Conservation (phyloP, 1,284 basidiomycete species). For the Fistulina hepatica region DNA sequence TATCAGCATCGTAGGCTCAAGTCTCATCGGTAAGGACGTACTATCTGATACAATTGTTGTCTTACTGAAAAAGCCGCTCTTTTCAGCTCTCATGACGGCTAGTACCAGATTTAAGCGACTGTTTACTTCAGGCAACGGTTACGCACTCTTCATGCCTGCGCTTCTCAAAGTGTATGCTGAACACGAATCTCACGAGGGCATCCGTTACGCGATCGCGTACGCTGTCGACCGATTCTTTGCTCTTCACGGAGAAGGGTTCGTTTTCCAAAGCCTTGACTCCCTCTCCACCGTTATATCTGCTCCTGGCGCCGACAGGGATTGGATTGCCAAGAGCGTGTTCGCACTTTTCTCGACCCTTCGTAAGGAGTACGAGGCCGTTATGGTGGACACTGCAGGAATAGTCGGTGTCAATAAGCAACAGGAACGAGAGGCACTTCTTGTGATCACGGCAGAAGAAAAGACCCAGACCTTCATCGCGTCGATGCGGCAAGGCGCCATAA, state of each 20-base stretch:
- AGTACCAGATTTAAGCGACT: slow-evolving; percentile 68
- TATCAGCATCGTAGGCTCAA: slow-evolving; percentile 60
- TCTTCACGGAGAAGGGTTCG: slow-evolving; percentile 63
- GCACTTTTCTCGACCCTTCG: slow-evolving; percentile 42
- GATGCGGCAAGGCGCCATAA: slow-evolving; percentile 32
- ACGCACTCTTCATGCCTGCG: slow-evolving; percentile 60
- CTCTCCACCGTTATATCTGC: slow-evolving; percentile 45
- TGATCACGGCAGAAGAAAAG: slow-evolving; percentile 57
- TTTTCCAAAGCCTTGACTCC: slow-evolving; percentile 64
- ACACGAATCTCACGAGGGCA: slow-evolving; percentile 40
- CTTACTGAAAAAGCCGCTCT: slow-evolving; percentile 10
- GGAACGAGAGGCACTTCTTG: slow-evolving; percentile 62
- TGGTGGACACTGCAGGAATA: slow-evolving; percentile 55
- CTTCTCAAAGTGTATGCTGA: slow-evolving; percentile 60
- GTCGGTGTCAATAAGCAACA: slow-evolving; percentile 53
- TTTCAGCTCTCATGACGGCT: slow-evolving; percentile 52
- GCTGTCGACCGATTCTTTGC: slow-evolving; percentile 64
- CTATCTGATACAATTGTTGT: slow-evolving; percentile 1
- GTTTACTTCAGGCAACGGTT: slow-evolving; percentile 62
- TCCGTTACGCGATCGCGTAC: slow-evolving; percentile 63
- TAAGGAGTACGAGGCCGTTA: too few species aligned
- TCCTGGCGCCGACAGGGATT: slow-evolving; percentile 35
- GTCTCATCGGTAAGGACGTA: slow-evolving; percentile 49
- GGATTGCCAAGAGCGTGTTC: slow-evolving; percentile 43
- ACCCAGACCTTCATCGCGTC: slow-evolving; percentile 52